These are phyloP conservation scores for Teunomyces gatunensis DNA, from an alignment of 805 yeast genomes.

Conservation along the genomic window DNA sequence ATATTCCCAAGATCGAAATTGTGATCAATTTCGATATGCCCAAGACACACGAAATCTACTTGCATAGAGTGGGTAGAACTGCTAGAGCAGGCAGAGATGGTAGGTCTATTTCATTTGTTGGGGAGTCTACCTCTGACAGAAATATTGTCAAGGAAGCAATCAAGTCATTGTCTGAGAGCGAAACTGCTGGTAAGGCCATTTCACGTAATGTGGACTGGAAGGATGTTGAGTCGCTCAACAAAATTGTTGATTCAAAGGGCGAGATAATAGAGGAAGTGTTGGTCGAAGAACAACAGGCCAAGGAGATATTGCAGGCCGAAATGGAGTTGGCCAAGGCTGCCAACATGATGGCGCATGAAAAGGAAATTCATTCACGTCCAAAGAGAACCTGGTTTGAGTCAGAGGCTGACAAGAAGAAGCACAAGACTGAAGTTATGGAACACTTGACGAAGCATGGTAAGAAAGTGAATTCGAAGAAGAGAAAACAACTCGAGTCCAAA, in stretches of 20 bases:
- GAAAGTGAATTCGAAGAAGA: conserved; percentile 62
- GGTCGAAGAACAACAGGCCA: conserved; percentile 84
- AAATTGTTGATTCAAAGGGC: conserved; percentile 56
- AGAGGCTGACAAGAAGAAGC: conserved; percentile 51
- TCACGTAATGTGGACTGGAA: conserved; percentile 92
- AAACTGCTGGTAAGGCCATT: conserved; percentile 52
- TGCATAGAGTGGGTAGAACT: conserved; percentile 98
- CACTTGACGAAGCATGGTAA: conserved; percentile 50
- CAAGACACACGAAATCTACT: conserved; percentile 80
- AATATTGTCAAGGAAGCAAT: conserved; percentile 88
- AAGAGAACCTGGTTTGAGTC: conserved; percentile 95
- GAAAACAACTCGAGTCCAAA: conserved; percentile 63
- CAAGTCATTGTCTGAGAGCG: conserved; percentile 48
- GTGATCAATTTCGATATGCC: conserved; percentile 98
- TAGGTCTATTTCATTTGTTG: conserved; percentile 88
- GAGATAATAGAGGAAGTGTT: conserved; percentile 71
- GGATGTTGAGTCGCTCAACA: conserved; percentile 68
- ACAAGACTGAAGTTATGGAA: conserved; percentile 33
- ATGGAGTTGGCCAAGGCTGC: conserved; percentile 85
- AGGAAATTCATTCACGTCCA: conserved; percentile 86
- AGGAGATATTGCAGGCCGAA: conserved; percentile 84
- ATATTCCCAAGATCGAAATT: conserved; percentile 94
- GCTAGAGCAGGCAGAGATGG: conserved; percentile 99
- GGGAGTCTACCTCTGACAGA: conserved; percentile 86
- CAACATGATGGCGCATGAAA: conserved; percentile 73